Conservation (phyloP, 2,329 filamentous ascomycete species). For the Cyphellophora attinorum region DNA sequence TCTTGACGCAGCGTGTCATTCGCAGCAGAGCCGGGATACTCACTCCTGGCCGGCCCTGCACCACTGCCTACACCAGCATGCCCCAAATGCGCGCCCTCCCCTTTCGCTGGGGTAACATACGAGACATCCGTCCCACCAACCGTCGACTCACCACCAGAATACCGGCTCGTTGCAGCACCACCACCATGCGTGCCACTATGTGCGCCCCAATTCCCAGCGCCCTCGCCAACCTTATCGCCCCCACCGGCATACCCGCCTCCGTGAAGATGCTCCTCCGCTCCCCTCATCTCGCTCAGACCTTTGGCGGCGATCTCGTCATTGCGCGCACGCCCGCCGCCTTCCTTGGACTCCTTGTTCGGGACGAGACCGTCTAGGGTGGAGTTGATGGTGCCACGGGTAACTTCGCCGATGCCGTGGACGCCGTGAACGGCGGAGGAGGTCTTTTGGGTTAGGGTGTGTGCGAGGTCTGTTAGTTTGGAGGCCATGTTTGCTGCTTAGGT, state of each 20-base stretch:
- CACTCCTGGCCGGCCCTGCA: too few species aligned
- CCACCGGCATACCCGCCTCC: not conserved
- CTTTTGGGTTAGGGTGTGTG: conserved; percentile 4
- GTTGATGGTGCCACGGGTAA: conserved; percentile 27
- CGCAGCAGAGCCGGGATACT: too few species aligned
- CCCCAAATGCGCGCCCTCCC: too few species aligned
- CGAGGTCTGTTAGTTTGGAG: conserved; percentile 3
- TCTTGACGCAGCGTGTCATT: too few species aligned
- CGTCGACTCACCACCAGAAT: too few species aligned
- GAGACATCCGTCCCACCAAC: too few species aligned
- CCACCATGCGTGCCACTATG: too few species aligned
- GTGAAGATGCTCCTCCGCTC: conserved; percentile 2
- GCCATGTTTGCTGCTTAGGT: too few species aligned
- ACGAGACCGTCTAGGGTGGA: conserved; percentile 30
- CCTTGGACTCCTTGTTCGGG: conserved; percentile 25
- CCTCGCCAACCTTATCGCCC: not conserved
- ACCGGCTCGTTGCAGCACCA: too few species aligned
- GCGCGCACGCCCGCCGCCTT: conserved; percentile 14
- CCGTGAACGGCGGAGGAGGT: conserved; percentile 10
- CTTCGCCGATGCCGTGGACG: conserved; percentile 30
- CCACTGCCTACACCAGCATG: too few species aligned
- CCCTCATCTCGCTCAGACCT: conserved; percentile 17
- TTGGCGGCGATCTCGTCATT: conserved; percentile 27
- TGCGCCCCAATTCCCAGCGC: not conserved
- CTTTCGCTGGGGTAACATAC: too few species aligned